These are phyloP conservation scores for Wickerhamiella slavikovae DNA, from an alignment of 805 yeast genomes.

Conservation along the genomic window DNA sequence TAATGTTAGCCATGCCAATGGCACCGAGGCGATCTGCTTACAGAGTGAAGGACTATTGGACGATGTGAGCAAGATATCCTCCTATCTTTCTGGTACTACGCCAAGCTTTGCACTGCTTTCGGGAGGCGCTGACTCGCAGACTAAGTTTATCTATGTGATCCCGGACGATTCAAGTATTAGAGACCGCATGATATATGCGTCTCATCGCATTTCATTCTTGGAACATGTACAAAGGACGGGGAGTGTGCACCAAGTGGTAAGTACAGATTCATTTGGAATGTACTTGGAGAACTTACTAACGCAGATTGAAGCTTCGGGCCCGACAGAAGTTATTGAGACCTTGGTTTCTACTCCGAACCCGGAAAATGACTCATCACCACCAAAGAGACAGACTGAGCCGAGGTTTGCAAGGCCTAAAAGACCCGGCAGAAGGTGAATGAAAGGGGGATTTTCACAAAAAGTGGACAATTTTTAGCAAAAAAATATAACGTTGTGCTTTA, in stretches of 20 bases:
- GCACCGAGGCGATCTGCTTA: conserved; percentile 30
- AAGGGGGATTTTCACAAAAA: too few species aligned
- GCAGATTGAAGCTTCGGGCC: conserved; percentile 4
- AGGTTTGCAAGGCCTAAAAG: conserved; percentile 12
- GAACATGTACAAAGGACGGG: conserved; percentile 9
- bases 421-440: conserved; percentile 10
- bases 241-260: conserved; percentile 9
- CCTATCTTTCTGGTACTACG: conserved; percentile 19
- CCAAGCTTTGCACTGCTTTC: conserved; percentile 33
- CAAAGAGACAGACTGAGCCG: too few species aligned
- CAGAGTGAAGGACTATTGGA: conserved; percentile 21
- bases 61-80: conserved; percentile 15
- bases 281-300: conserved; percentile 2
- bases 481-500: too few species aligned
- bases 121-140: conserved; percentile 15
- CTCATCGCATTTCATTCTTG: conserved; percentile 29
- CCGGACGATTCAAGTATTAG: conserved; percentile 80
- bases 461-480: too few species aligned
- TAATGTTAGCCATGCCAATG: conserved; percentile 29
- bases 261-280: conserved; percentile 1
- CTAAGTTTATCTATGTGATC: conserved; percentile 60
- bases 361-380: neutral
- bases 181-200: conserved; percentile 84
- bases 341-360: neutral
- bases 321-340: conserved; percentile 1